Evolutionary conservation across 192 early-diverging fungal genomes (phyloP), one percentile per base, ranked within the genome.

Genomic region (Rhizoclosmatium sp.): DNA sequence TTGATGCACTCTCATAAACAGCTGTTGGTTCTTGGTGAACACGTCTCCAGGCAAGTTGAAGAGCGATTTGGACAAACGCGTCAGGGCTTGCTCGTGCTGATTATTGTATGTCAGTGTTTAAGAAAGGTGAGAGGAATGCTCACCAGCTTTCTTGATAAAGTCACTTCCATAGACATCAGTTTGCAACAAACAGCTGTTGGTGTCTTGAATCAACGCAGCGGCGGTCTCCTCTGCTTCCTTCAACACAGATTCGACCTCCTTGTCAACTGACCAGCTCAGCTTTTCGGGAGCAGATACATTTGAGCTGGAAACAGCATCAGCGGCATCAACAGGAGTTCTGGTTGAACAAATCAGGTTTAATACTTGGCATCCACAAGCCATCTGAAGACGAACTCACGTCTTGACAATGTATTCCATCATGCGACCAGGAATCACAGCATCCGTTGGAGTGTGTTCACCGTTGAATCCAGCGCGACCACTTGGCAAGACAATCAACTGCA

Each of bases 401-500:
- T 68, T 81, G 5, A 92, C 76, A 7, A 94, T 85, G 75, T 91
- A 91, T 80, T 95, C 88, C 74, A 95, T 86, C 42, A 96, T 85
- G n/a, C 89, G 88, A 44, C 92, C 94, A 39, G 96, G 94, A 54
- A 94, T 92, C 54, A 96, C 92, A 2, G 95, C 97, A 81, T 98
- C 97, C 4, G 92, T 91, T 44, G 96, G 95, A n/a, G 96, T 88
- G 84, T 98, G 97, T 78, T 99, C 96, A 49, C 96, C 96, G 83
- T 97, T 99, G 66, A 96, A 88, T 79, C 97, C 97, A 48, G 93
- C 89, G 45, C 93, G 91, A 23, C 95, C 97, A 76, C 91, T 95
- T 80, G 81, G 91, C 66, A 94, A 82, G 47, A 99, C 91, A 56
- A 98, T 91, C 47, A 98, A 80, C 84, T 95, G 94, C 59, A 99